Base-by-base conservation (phyloP, 352 stramenopile species). In the Globisporangium rhizosaccharum region DNA sequence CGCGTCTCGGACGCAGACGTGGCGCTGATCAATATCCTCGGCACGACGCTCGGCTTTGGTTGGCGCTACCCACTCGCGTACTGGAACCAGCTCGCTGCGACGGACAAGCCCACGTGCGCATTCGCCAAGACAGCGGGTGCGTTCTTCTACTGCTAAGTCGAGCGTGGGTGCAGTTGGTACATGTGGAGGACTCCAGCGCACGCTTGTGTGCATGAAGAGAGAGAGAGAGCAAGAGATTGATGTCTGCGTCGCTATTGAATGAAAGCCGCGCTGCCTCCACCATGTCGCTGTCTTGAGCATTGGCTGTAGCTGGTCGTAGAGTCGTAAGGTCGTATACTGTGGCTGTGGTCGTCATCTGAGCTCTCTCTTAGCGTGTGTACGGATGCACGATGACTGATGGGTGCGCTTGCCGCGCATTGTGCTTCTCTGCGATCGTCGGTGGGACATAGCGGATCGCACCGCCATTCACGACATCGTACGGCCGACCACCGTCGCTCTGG, bases 391-490 rank as follows among this genome's bases (percentile, higher is more conserved):
- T 66, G n/a, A 91, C 68, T 11, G 83, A 91, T 6, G 81, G 79
- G 54, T 91, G 79, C 4, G 65, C 61, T 67, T 93, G 80, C 14
- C 82, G 70, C n/a, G 59, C 41, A 56, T 93, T 70, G 41, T 76
- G 66, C 63, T 88, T 89, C 62, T 93, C 84, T 0, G 57, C 44
- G 39, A 91, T 89, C 18, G 74, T 88, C 6, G 84, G 79, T 25
- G 76, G 66, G 50, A 79, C 86, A 64, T 83, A 75, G 41, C 55
- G 46, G 30, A 93, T 66, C 7, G 64, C 55, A 7, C 74, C 78
- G 20, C 82, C 79, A 39, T 85, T 91, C 42, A 91, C 64, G 23
- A 93, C 84, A 44, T 90, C 66, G 59, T 75, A 87, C n/a, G 75
- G 56, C 23, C 79, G 77, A 1, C 81, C 84, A 1, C 61, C 78